phyloP scores from a whole-genome alignment of 2,329 filamentous ascomycete genomes.

The Alternaria longipes region DNA sequence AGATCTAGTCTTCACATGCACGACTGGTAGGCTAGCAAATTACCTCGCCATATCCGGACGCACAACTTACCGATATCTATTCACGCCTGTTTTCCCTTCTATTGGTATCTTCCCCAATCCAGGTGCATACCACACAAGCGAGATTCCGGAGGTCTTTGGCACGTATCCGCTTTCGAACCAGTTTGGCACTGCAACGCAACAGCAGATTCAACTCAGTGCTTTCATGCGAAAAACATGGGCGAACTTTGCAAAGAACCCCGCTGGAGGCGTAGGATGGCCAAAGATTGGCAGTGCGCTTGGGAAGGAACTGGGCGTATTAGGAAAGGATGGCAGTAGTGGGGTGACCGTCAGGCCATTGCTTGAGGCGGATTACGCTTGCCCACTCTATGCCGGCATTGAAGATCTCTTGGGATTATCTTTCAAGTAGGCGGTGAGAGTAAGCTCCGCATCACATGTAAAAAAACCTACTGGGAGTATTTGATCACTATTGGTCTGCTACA shows the following conservation, averaged over 20 bases:
- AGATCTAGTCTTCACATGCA: slow-evolving; percentile 20
- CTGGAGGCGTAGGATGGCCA: slow-evolving; percentile 19
- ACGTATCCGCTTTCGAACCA: slow-evolving; percentile 26
- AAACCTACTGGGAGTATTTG: neutral
- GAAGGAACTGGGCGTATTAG: slow-evolving; percentile 21
- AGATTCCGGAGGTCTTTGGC: slow-evolving; percentile 34
- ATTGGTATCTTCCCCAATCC: slow-evolving; percentile 18
- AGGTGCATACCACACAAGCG: slow-evolving; percentile 30
- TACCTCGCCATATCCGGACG: slow-evolving; percentile 18
- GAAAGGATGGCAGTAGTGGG: slow-evolving; percentile 14
- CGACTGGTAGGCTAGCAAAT: slow-evolving; percentile 9
- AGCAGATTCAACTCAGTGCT: slow-evolving; percentile 28
- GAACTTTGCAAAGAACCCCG: slow-evolving; percentile 31
- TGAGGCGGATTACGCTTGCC: slow-evolving; percentile 21
- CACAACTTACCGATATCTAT: slow-evolving; percentile 32
- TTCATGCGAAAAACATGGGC: slow-evolving; percentile 37
- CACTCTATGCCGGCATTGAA: slow-evolving; percentile 12
- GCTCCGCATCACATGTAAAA: neutral
- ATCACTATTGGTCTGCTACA: neutral
- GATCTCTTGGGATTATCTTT: slow-evolving; percentile 16
- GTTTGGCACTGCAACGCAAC: slow-evolving; percentile 20
- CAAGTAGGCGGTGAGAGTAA: neutral
- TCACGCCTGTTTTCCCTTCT: slow-evolving; percentile 22
- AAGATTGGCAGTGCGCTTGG: slow-evolving; percentile 10
- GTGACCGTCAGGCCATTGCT: slow-evolving; percentile 13